Base-by-base conservation (phyloP, 306 rosid genomes). In the Geum urbanum region DNA sequence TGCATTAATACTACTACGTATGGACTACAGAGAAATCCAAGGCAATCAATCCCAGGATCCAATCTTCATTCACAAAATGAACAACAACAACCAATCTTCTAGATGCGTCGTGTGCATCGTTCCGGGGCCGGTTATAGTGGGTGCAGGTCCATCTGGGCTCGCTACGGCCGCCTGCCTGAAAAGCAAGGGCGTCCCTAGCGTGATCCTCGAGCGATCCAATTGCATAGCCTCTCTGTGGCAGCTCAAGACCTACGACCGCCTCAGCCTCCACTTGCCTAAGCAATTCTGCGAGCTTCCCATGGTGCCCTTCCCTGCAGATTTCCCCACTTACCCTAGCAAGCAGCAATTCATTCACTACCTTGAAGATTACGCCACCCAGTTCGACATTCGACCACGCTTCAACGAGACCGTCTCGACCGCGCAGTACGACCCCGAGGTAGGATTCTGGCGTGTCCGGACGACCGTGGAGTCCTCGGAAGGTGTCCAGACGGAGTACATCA, bases 171-270 rank as follows among this genome's bases (percentile, higher is more conserved):
- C 97, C 3, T 85, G 91, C 67, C 80, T 91, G 4, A 80, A 74
- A 69, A 32, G 47, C 50, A 88, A 77, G 49, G 83, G 56, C 0
- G 56, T 91, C 5, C 84, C 83, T 5, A 78, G 82, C 41, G 61
- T 88, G 8, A 69, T 88, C 4, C 81, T 91, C 15, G 97, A 91
- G 76, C 80, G 97, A 85, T 86, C 92, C 45, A 72, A 76, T 54
- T 91, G 97, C 85, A 85, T 91, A 83, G 97, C 97, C 16, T 91
- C 97, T 9, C 66, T 88, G 4, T 91, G 97, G 97, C 89, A 91
- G 74, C 85, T 78, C 11, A 88, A 86, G 61, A 91, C 97, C 50
- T 91, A 91, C 56, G 91, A 88, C 63, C 92, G 97, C 5, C 75
- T 91, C 2, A 77, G 82, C 39, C 87, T 91, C 18, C 97, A 91